phyloP scores from a whole-genome alignment of 257 asterid genomes.

The Buddleja alternifolia region DNA sequence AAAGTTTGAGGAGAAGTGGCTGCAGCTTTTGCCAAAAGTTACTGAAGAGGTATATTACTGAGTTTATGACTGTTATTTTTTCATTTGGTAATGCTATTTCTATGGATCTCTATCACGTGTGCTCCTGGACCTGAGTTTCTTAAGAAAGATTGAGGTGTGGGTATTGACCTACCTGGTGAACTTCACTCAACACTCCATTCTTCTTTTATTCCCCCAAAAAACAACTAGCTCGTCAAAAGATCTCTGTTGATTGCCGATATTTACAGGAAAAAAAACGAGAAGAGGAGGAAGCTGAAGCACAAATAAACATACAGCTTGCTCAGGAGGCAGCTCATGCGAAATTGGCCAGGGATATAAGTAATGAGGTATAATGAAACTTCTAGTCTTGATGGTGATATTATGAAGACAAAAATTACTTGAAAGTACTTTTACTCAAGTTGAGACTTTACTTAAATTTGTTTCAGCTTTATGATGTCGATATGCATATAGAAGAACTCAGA shows the following conservation, averaged over 20 bases:
- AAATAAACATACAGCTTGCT: slow-evolving; percentile 49
- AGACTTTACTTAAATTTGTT: slow-evolving; percentile 33
- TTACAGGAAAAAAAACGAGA: slow-evolving; percentile 76
- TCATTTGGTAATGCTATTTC: background rate
- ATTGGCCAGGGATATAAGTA: slow-evolving; percentile 69
- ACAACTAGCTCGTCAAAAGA: slow-evolving; percentile 17
- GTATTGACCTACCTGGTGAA: background rate
- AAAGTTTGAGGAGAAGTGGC: slow-evolving; percentile 96
- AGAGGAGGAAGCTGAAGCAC: slow-evolving; percentile 85
- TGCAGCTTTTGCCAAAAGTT: slow-evolving; percentile 85
- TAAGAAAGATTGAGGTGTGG: slow-evolving; percentile 2
- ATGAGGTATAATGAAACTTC: slow-evolving; percentile 55
- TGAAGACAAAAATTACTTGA: slow-evolving; percentile 15
- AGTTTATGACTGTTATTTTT: slow-evolving; percentile 20
- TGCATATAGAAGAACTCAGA: slow-evolving; percentile 73
- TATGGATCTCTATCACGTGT: background rate
- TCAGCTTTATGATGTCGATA: slow-evolving; percentile 76
- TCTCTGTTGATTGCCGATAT: slow-evolving; percentile 23
- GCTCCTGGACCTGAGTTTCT: background rate
- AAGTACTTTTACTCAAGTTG: slow-evolving; percentile 6
- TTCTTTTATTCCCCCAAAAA: slow-evolving; percentile 12
- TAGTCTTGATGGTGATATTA: slow-evolving; percentile 15
- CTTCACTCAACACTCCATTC: slow-evolving; percentile 13
- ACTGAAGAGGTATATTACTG: slow-evolving; percentile 70
- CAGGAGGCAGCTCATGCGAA: slow-evolving; percentile 79